Evolutionary conservation across 495 filamentous ascomycete genomes (phyloP).

Genomic region (Penicillium angulare): DNA sequence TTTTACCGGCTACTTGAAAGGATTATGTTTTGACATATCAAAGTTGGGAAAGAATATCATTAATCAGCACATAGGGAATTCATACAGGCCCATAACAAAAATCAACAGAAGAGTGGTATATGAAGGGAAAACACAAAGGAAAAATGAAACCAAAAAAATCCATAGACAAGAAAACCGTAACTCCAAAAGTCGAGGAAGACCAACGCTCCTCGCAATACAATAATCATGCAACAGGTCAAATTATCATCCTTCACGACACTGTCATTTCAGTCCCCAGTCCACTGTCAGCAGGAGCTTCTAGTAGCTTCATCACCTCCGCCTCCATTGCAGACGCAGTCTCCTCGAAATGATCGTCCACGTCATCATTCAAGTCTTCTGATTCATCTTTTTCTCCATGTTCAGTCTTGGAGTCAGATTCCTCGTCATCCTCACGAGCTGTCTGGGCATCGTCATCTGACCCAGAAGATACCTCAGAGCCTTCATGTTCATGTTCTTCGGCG

Average conservation of each 20-base stretch:
- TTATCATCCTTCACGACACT: slow-evolving; percentile 20
- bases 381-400: slow-evolving; percentile 9
- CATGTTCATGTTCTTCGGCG: slow-evolving; percentile 3
- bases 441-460: slow-evolving; percentile 14
- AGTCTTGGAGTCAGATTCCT: slow-evolving; percentile 4
- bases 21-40: slow-evolving; percentile 7
- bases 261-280: slow-evolving; percentile 44
- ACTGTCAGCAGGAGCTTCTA: slow-evolving; percentile 43
- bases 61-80: slow-evolving; percentile 19
- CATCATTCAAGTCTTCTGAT: slow-evolving; percentile 10
- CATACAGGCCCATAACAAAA: slow-evolving; percentile 22
- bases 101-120: slow-evolving; percentile 29
- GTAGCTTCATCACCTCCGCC: slow-evolving; percentile 25
- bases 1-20: background rate
- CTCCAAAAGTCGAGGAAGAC: slow-evolving; percentile 6
- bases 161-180: slow-evolving; percentile 7
- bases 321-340: slow-evolving; percentile 33
- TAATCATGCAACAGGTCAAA: background rate
- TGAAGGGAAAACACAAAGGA: slow-evolving; percentile 16
- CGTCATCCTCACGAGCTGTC: slow-evolving; percentile 14
- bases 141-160: too few species aligned
- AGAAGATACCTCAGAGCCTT: slow-evolving; percentile 7
- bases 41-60: slow-evolving; percentile 4
- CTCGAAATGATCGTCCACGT: slow-evolving; percentile 15
- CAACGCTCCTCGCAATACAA: slow-evolving; percentile 10